Base-by-base conservation (phyloP, 371 early-diverging fungal species). In the Gilbertella persicaria region DNA sequence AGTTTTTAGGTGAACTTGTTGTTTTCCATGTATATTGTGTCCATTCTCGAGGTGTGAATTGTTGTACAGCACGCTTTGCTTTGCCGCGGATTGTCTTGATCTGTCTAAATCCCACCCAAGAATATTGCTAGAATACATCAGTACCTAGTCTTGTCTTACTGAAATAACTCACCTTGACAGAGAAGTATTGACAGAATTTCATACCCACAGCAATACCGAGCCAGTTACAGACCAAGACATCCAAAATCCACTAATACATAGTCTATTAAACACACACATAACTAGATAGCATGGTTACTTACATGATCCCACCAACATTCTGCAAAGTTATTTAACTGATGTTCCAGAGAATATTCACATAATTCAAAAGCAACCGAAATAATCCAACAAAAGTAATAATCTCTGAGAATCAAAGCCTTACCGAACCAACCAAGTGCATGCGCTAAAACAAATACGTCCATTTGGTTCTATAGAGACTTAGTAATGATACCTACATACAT, bases 221-320 rank as follows among this genome's bases (percentile, higher is more conserved):
- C 95, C 95, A 95, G 67, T 98, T 98, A 67, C 97, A 95, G 5
- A 89, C 35, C 13, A 96, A 67, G 5, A 98, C 96, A 78, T 98
- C 98, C 41, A 98, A 68, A 49, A 98, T 88, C 98, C 98, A 98
- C 91, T 92, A 60, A 29, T 41, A 49, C 40, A 4, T n/a, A n/a
- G n/a, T n/a, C n/a, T n/a, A n/a, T n/a, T n/a, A n/a, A n/a, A n/a
- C n/a, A n/a, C n/a, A n/a, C n/a, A n/a, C n/a, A n/a, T n/a, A n/a
- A n/a, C n/a, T n/a, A n/a, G n/a, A n/a, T n/a, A n/a, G n/a, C n/a
- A n/a, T n/a, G n/a, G n/a, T n/a, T n/a, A n/a, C 89, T 62, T 84
- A 90, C 93, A 71, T 98, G 97, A 79, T 98, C 97, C 97, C 97
- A 98, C 97, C 97, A 98, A 71, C 98, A 98, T 78, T 98, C 98